Evolutionary conservation across 345 rosid species (phyloP).

Genomic region (Cochlearia excelsa): DNA sequence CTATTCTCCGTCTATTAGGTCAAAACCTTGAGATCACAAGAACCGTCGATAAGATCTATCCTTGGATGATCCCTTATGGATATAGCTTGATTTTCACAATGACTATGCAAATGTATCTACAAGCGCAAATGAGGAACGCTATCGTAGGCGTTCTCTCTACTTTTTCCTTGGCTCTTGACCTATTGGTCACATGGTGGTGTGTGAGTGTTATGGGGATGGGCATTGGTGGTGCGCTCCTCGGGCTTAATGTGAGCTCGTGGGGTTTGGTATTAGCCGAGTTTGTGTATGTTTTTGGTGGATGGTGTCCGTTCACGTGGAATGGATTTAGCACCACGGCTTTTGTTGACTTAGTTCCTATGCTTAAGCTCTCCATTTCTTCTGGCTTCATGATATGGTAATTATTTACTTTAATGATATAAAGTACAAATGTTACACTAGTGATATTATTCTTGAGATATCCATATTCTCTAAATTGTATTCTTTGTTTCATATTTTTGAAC

Average conservation of each 20-base stretch:
- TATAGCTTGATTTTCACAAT: conserved; percentile 29
- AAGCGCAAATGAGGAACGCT: conserved; percentile 46
- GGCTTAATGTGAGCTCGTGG: conserved; percentile 47
- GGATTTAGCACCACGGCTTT: conserved; percentile 54
- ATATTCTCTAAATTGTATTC: too few species aligned
- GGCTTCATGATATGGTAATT: conserved; percentile 59
- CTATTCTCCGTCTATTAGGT: conserved; percentile 42
- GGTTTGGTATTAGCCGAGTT: conserved; percentile 41
- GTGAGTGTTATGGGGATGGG: conserved; percentile 45
- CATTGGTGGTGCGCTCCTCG: conserved; percentile 48
- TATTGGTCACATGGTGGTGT: conserved; percentile 45
- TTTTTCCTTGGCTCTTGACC: conserved; percentile 36
- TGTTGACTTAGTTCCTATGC: conserved; percentile 44
- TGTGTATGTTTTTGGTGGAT: conserved; percentile 54
- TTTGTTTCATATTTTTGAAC: not conserved
- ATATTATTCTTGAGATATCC: too few species aligned
- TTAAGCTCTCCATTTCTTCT: conserved; percentile 61
- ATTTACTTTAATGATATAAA: not conserved
- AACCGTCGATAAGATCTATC: conserved; percentile 36
- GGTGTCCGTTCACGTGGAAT: conserved; percentile 73
- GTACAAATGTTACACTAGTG: too few species aligned
- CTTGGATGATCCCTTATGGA: conserved; percentile 45
- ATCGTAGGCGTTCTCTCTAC: conserved; percentile 43
- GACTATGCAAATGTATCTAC: conserved; percentile 44
- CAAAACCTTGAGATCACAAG: conserved; percentile 40